A percentile compares a stretch with the other conserved stretches of the same genome.
These are phyloP conservation scores for Vigna mungo DNA, from an alignment of 306 rosid genomes.

Conservation along the genomic window DNA sequence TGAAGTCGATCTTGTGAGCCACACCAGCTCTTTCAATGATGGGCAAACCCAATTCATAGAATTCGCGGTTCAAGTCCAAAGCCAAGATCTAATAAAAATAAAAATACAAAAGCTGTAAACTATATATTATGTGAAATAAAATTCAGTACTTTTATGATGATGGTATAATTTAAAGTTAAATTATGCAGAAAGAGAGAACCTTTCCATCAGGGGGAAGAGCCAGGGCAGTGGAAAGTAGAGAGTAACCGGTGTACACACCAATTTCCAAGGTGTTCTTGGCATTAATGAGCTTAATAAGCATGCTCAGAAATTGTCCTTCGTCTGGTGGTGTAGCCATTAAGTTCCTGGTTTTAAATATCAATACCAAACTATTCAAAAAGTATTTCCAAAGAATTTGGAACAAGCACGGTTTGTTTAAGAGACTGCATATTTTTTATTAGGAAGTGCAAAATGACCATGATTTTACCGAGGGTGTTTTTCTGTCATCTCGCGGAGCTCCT, in stretches of 20 bases:
- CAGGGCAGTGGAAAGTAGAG: constrained; percentile 86
- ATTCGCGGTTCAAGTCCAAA: constrained; percentile 79
- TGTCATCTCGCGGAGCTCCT: constrained; percentile 87
- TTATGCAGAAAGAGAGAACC: constrained; percentile 44
- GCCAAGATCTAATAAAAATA: constrained; percentile 71
- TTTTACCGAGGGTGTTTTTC: constrained; percentile 78
- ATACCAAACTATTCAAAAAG: too few relatives aligned
- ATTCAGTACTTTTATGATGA: too few relatives aligned
- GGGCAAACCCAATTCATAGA: constrained; percentile 80
- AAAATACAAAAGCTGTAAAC: background rate
- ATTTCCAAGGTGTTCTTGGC: constrained; percentile 92
- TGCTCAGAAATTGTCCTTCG: constrained; percentile 82
- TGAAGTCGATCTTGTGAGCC: constrained; percentile 84
- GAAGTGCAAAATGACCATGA: background rate
- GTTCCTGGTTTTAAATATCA: constrained; percentile 58
- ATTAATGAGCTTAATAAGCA: constrained; percentile 79
- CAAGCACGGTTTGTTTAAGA: too few relatives aligned
- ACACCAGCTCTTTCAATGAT: constrained; percentile 80
- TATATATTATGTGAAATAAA: background rate
- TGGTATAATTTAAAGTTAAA: background rate
- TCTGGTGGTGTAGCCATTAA: constrained; percentile 84
- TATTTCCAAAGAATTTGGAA: too few relatives aligned
- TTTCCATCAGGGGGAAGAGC: constrained; percentile 88
- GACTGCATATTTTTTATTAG: background rate
- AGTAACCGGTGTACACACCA: constrained; percentile 93